Base-by-base conservation (phyloP, 208 protist genomes). In the Strigomonas culicis region DNA sequence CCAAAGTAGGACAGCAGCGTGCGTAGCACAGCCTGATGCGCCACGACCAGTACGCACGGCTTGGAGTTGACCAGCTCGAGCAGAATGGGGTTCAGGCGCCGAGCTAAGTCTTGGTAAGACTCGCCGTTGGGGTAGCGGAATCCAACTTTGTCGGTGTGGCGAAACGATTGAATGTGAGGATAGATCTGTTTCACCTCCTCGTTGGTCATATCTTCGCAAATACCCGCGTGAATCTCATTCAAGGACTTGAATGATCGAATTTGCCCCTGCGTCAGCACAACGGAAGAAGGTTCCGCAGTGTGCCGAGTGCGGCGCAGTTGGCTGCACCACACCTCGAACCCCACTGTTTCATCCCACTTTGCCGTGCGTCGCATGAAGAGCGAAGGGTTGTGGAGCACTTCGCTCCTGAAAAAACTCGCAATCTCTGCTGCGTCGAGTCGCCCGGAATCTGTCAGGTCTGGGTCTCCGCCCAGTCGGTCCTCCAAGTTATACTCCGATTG, bases 121-220 rank as follows among this genome's bases (percentile, higher is more conserved):
- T 94, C 88, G 15, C 88, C 88, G 56, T 86, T 81, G 0, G 88
- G 88, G 59, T 94, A 94, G 47, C 88, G 79, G 58, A 91, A 94
- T n/a, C 82, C 82, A 1, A 86, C 84, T 69, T 94, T 94, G 68
- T 91, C 78, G 1, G 63, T 75, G 57, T 89, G 73, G 0, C 88
- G 74, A 55, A 88, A 89, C 30, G 46, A 68, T 47, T 88, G 77
- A 58, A 94, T 88, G 31, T 70, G 71, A 0, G 88, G 88, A 59
- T 90, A 90, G 10, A 82, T 61, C 41, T 65, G 46, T 34, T 85
- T 81, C 24, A 94, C 69, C 46, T 94, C 88, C 7, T 91, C 80
- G 59, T 88, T 88, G 24, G 88, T 94, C 79, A 94, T 88, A 59
- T 91, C 82, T 67, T 94, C 88, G 49, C 88, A 94, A 53, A 94